These are phyloP conservation scores for Medicago arabica DNA, from an alignment of 306 rosid genomes.

Conservation along the genomic window DNA sequence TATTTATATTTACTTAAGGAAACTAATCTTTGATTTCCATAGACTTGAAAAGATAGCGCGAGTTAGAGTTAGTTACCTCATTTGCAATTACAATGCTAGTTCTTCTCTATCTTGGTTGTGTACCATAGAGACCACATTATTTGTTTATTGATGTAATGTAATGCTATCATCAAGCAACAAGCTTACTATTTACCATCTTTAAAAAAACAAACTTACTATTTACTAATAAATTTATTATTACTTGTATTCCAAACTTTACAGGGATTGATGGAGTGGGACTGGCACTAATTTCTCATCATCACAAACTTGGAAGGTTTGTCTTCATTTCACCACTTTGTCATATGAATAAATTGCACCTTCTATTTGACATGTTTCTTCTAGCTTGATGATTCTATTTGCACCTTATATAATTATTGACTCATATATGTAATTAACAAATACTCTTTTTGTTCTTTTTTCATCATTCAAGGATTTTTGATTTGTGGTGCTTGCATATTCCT, in stretches of 20 bases:
- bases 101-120: background rate
- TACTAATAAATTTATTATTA: slow-evolving; percentile 13
- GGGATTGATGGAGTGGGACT: slow-evolving; percentile 90
- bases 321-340: slow-evolving; percentile 8
- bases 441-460: background rate
- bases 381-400: no score
- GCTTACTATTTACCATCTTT: slow-evolving; percentile 10
- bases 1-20: no score
- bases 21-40: no score
- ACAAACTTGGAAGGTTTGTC: slow-evolving; percentile 69
- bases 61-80: no score
- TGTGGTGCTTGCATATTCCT: slow-evolving; percentile 95
- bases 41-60: no score
- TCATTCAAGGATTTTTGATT: slow-evolving; percentile 65
- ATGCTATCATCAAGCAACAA: background rate
- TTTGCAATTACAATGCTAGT: no score
- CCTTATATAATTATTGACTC: no score
- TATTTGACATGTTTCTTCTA: background rate
- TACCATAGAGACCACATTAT: background rate
- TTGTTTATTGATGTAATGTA: background rate
- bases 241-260: slow-evolving; percentile 38
- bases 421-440: background rate
- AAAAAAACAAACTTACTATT: background rate
- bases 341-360: background rate
- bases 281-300: slow-evolving; percentile 76